Conservation (phyloP, 192 early-diverging fungal species). For the Linnemannia zychae region DNA sequence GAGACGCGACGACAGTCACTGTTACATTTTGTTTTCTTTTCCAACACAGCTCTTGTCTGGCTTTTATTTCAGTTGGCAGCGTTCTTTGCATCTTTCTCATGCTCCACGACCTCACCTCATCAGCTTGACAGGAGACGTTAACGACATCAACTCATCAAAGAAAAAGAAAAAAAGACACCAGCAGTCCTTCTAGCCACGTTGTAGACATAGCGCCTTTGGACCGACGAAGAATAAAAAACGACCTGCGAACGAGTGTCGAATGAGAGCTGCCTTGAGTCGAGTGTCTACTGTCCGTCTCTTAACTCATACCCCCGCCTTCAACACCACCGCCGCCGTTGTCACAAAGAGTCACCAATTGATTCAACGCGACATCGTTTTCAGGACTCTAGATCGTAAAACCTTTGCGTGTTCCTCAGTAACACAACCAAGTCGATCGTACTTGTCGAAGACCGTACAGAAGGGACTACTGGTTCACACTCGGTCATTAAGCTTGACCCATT, state of each 20-base stretch:
- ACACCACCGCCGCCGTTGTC: background rate
- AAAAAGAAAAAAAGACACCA: background rate
- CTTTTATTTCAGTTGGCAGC: background rate
- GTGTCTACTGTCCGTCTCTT: background rate
- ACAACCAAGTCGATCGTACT: background rate
- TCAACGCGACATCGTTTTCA: background rate
- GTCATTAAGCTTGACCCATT: background rate
- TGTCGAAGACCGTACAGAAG: background rate
- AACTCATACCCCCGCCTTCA: background rate
- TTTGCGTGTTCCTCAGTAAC: background rate
- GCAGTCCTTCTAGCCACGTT: background rate
- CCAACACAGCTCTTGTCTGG: background rate
- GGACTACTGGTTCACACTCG: background rate
- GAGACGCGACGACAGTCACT: slow-evolving; percentile 1
- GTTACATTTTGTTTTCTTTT: background rate
- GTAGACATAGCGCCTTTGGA: background rate
- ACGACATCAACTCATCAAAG: background rate
- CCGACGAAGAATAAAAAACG: no score
- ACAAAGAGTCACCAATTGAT: background rate
- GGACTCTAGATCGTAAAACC: background rate
- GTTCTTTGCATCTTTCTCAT: background rate
- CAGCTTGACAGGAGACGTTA: background rate
- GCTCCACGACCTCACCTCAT: background rate
- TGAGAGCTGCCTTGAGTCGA: background rate
- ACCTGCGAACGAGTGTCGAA: slow-evolving; percentile 6